Percentiles rank a stretch among this genome's conserved stretches.
These are phyloP conservation scores for Colletotrichum sp. DNA, from an alignment of 2,329 filamentous ascomycete genomes.

Conservation along the genomic window DNA sequence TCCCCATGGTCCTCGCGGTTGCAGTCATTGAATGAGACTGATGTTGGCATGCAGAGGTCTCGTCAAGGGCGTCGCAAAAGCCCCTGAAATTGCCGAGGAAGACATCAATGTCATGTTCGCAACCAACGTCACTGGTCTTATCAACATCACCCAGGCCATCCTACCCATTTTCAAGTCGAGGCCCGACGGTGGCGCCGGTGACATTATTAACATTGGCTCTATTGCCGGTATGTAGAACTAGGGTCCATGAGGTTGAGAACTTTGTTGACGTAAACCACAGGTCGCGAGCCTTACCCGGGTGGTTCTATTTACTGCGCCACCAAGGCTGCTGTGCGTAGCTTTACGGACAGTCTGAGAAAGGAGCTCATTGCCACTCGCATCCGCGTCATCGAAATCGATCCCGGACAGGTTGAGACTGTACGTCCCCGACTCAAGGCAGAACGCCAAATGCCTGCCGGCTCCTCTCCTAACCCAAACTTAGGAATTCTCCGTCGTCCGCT, in stretches of 20 bases:
- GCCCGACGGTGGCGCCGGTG: conserved; percentile 78
- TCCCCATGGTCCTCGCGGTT: neutral
- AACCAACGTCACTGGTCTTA: conserved; percentile 93
- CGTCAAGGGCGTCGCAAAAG: conserved; percentile 86
- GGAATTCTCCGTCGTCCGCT: conserved; percentile 90
- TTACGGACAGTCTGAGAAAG: conserved; percentile 82
- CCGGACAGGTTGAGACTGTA: conserved; percentile 90
- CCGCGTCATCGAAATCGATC: conserved; percentile 86
- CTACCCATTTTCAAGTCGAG: conserved; percentile 81
- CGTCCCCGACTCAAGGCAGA: conserved; percentile 24
- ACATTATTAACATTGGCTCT: conserved; percentile 94
- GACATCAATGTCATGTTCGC: conserved; percentile 89
- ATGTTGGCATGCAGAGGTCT: conserved; percentile 66
- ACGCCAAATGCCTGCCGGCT: neutral
- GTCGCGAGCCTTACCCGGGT: conserved; percentile 82
- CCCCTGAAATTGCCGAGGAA: conserved; percentile 79
- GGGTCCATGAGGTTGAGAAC: neutral
- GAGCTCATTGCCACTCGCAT: conserved; percentile 84
- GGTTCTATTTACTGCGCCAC: conserved; percentile 93
- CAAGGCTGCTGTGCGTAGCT: conserved; percentile 86
- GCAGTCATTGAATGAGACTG: neutral
- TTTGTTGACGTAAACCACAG: conserved; percentile 23
- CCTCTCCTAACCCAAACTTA: conserved; percentile 29
- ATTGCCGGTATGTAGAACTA: conserved; percentile 67
- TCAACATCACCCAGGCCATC: conserved; percentile 95